Evolutionary conservation across 192 early-diverging fungal species (phyloP).

Genomic region (Podila horticola): DNA sequence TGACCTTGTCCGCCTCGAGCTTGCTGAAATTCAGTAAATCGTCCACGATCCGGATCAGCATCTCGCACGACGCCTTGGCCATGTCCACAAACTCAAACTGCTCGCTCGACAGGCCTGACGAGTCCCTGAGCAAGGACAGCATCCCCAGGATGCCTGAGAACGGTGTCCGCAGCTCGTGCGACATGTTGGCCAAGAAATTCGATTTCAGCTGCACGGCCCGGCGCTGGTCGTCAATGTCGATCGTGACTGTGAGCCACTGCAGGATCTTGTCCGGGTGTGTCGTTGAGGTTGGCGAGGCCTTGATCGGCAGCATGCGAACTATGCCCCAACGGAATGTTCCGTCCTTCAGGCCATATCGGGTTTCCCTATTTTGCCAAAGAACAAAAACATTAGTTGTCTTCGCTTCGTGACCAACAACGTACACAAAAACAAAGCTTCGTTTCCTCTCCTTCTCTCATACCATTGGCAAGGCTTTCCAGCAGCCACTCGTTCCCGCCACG

Average conservation of each 20-base stretch:
- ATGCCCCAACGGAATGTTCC: conserved; percentile 36
- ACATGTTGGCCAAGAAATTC: conserved; percentile 81
- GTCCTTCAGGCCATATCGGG: conserved; percentile 33
- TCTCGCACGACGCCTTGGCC: conserved; percentile 61
- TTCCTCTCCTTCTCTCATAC: conserved; percentile 2
- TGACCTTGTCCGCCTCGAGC: conserved; percentile 60
- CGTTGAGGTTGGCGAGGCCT: background rate
- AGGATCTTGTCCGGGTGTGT: conserved; percentile 17
- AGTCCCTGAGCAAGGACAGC: conserved; percentile 55
- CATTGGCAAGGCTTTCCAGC: conserved; percentile 34
- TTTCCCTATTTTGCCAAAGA: conserved; percentile 23
- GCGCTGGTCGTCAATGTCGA: conserved; percentile 48
- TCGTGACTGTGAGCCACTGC: conserved; percentile 45
- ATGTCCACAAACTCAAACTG: conserved; percentile 62
- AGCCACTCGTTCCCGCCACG: conserved; percentile 27
- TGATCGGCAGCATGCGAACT: conserved; percentile 47
- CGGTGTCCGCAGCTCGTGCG: conserved; percentile 80
- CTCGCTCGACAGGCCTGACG: conserved; percentile 53
- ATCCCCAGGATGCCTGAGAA: conserved; percentile 63
- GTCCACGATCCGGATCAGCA: conserved; percentile 61
- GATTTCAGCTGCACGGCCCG: conserved; percentile 57
- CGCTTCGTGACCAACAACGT: background rate
- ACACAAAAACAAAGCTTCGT: background rate
- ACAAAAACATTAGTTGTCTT: background rate
- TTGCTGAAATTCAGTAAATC: conserved; percentile 62